Base-by-base conservation (phyloP, 805 yeast genomes). In the Dipodascus albidus region DNA sequence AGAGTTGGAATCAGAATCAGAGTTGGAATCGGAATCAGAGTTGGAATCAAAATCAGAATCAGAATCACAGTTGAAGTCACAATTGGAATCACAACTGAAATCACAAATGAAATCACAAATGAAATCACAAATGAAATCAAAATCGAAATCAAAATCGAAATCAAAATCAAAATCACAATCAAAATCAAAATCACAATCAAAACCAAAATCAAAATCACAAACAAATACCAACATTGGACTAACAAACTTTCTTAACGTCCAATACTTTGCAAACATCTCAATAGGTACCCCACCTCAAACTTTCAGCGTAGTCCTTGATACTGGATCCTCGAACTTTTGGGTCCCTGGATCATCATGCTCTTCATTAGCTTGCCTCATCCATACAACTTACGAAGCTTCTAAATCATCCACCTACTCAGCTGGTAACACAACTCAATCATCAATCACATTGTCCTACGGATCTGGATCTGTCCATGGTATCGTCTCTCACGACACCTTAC, bases 291-390 rank as follows among this genome's bases (percentile, higher is more conserved):
- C 97, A 3, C 86, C 85, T 49, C 97, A 90, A 74, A 67, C 78
- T 15, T 90, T 90, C 71, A 89, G 88, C 75, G 96, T 90, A 50
- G 82, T 90, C 58, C 75, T 90, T 64, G 97, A 90, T 70, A 89
- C 97, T 23, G 97, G 97, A 48, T 86, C 96, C 48, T 84, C 96
- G 42, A 90, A 90, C 71, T 76, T 90, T 71, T 90, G 97, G 97
- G 86, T 90, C 59, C 97, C 97, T 54, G 79, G 91, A 56, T 61
- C 75, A 49, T 88, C 85, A 57, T 90, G 97, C 74, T 74, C 87
- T 48, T 87, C 96, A 2, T 78, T 90, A 70, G 96, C 97, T 51
- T 90, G 97, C 72, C 88, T 78, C 77, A 76, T 90, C 67, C 97
- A 90, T 73, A 63, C 83, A 62, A 90, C 87, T 75, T 90, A 87